Percentiles rank a stretch among this genome's conserved stretches.
Evolutionary conservation across 2,329 filamentous ascomycete genomes (phyloP).

Genomic region (Talaromyces albobiverticillius): DNA sequence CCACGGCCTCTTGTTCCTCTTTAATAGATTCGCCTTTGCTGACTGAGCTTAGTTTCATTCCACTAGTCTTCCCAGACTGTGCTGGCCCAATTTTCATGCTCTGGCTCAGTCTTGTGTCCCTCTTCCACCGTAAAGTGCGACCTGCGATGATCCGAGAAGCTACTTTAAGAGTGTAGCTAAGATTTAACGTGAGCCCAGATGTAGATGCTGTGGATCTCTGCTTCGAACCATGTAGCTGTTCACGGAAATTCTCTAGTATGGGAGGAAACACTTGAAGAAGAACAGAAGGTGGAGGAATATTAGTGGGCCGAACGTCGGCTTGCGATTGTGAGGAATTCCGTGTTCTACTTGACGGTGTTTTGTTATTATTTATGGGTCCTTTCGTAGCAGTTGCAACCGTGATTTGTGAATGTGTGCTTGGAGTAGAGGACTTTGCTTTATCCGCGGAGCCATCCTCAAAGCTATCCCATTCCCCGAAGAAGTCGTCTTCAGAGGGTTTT

Average conservation of each 20-base stretch:
- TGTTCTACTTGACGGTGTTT: slow-evolving; percentile 1
- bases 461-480: slow-evolving; percentile 54
- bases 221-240: slow-evolving; percentile 64
- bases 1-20: slow-evolving; percentile 80
- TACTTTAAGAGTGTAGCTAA: slow-evolving; percentile 46
- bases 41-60: slow-evolving; percentile 88
- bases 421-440: not conserved
- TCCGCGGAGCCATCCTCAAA: slow-evolving; percentile 36
- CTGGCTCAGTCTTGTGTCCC: slow-evolving; percentile 79
- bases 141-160: slow-evolving; percentile 80
- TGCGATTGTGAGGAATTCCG: slow-evolving; percentile 1
- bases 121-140: slow-evolving; percentile 83
- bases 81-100: slow-evolving; percentile 81
- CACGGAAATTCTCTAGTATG: slow-evolving; percentile 64
- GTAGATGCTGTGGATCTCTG: slow-evolving; percentile 49
- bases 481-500: slow-evolving; percentile 30
- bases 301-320: slow-evolving; percentile 63
- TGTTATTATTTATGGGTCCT: not conserved
- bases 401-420: not conserved
- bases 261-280: slow-evolving; percentile 73
- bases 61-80: slow-evolving; percentile 65
- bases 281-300: slow-evolving; percentile 83
- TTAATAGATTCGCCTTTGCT: slow-evolving; percentile 79
- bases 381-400: not conserved
- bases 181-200: slow-evolving; percentile 20